Conservation (phyloP, 352 stramenopile species). For the Pythium sukuiense region DNA sequence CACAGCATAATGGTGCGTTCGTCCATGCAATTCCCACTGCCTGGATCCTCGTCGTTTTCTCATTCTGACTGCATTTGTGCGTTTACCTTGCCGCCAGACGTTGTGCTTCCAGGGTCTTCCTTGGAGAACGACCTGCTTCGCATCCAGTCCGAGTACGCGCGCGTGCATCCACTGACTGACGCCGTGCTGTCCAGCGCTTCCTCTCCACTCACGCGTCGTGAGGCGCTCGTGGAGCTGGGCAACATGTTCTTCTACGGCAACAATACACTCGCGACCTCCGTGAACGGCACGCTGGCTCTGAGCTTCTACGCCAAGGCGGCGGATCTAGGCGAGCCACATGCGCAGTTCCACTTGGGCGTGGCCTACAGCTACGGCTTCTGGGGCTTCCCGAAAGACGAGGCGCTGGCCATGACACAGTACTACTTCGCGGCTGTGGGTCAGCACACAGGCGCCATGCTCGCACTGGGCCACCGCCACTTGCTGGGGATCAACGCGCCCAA, state of each 20-base stretch:
- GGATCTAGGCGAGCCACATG: constrained; percentile 50
- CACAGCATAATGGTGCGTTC: constrained; percentile 18
- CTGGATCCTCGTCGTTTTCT: not conserved
- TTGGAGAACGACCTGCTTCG: constrained; percentile 30
- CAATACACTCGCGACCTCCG: constrained; percentile 47
- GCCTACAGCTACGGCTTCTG: constrained; percentile 81
- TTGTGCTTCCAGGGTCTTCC: constrained; percentile 22
- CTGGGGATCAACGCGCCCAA: constrained; percentile 71
- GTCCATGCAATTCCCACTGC: not conserved
- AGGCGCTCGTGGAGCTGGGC: constrained; percentile 66
- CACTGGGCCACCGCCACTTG: constrained; percentile 78
- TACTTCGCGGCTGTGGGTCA: constrained; percentile 84
- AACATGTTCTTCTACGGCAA: constrained; percentile 84
- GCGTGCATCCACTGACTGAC: constrained; percentile 42
- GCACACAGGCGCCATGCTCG: constrained; percentile 64
- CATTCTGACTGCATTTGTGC: not conserved
- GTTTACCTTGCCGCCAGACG: not conserved
- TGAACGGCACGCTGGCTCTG: constrained; percentile 76
- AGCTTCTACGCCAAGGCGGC: constrained; percentile 66
- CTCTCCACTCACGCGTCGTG: constrained; percentile 36
- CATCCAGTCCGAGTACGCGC: constrained; percentile 32
- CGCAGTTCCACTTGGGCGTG: constrained; percentile 87
- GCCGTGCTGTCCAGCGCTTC: constrained; percentile 38
- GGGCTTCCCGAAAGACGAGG: constrained; percentile 64
- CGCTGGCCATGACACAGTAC: constrained; percentile 69